Conservation (phyloP, 306 rosid genomes). For the Dalbergia oliveri region DNA sequence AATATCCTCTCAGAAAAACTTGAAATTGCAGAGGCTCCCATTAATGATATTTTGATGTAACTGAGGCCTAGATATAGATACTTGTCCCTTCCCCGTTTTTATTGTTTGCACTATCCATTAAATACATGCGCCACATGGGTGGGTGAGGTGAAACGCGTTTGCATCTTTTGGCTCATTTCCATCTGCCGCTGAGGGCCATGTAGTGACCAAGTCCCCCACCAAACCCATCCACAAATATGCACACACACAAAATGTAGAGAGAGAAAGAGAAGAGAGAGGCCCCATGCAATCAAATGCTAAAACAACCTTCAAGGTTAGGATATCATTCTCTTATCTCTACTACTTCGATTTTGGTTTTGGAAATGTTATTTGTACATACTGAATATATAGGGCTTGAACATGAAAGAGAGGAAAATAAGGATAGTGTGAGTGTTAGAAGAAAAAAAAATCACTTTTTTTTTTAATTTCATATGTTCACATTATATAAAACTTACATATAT, state of each 20-base stretch:
- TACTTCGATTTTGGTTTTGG: not conserved
- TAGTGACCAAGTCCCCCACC: constrained; percentile 29
- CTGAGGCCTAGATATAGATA: constrained; percentile 26
- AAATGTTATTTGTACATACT: too few species aligned
- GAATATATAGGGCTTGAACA: too few species aligned
- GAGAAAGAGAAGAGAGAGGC: not conserved
- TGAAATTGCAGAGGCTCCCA: constrained; percentile 43
- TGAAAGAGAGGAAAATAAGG: too few species aligned
- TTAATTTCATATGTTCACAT: too few species aligned
- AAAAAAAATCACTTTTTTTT: too few species aligned
- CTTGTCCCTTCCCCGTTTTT: constrained; percentile 40
- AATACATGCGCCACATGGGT: constrained; percentile 46
- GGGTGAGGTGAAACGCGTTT: constrained; percentile 37
- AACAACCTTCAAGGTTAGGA: constrained; percentile 16
- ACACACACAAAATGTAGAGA: not conserved
- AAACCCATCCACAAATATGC: not conserved
- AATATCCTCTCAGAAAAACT: constrained; percentile 23
- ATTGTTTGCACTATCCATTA: constrained; percentile 37
- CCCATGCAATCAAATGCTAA: constrained; percentile 46
- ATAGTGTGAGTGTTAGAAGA: too few species aligned
- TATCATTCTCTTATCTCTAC: not conserved
- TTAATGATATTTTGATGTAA: constrained; percentile 51
- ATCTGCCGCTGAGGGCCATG: constrained; percentile 4
- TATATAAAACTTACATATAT: too few species aligned
- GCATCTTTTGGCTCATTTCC: constrained; percentile 3